Conservation (phyloP, 768 basidiomycete genomes). For the Rhodotorula taiwanensis region DNA sequence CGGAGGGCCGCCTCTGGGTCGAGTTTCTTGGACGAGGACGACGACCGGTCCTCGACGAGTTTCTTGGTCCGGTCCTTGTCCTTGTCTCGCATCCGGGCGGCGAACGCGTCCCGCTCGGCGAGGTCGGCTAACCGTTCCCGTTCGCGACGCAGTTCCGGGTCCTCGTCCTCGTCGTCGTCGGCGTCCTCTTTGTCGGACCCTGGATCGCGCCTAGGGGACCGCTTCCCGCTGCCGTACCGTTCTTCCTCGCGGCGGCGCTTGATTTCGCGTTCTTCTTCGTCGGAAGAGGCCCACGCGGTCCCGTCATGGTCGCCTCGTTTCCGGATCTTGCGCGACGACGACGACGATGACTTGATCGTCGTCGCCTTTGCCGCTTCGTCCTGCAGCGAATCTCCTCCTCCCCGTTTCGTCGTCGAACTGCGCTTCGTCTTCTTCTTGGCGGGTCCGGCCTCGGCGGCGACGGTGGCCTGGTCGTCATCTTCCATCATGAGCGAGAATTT, state of each 20-base stretch:
- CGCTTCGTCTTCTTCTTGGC: slow-evolving; percentile 35
- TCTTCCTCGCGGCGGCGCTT: slow-evolving; percentile 41
- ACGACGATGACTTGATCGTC: slow-evolving; percentile 5
- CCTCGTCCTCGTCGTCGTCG: slow-evolving; percentile 52
- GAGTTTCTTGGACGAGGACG: slow-evolving; percentile 48
- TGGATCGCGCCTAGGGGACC: slow-evolving; percentile 49
- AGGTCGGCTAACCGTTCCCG: slow-evolving; percentile 69
- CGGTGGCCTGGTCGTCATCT: slow-evolving; percentile 58
- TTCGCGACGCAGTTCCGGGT: slow-evolving; percentile 64
- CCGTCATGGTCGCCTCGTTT: neutral
- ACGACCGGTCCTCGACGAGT: slow-evolving; percentile 83
- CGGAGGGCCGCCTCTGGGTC: slow-evolving; percentile 77
- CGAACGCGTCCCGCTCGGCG: slow-evolving; percentile 84
- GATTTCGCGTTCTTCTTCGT: slow-evolving; percentile 61
- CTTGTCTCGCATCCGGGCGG: slow-evolving; percentile 72
- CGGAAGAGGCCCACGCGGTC: neutral
- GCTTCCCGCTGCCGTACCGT: slow-evolving; percentile 42
- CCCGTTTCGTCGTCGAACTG: slow-evolving; percentile 28
- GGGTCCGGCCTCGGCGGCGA: slow-evolving; percentile 47
- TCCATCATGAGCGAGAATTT: slow-evolving; percentile 73
- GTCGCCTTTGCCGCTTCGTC: slow-evolving; percentile 1
- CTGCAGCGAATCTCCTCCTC: slow-evolving; percentile 25
- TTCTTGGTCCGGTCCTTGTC: slow-evolving; percentile 75
- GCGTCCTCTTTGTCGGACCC: slow-evolving; percentile 18
- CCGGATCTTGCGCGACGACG: neutral